Conservation (phyloP, 2,329 filamentous ascomycete species). For the Pyrenochaeta sp. region DNA sequence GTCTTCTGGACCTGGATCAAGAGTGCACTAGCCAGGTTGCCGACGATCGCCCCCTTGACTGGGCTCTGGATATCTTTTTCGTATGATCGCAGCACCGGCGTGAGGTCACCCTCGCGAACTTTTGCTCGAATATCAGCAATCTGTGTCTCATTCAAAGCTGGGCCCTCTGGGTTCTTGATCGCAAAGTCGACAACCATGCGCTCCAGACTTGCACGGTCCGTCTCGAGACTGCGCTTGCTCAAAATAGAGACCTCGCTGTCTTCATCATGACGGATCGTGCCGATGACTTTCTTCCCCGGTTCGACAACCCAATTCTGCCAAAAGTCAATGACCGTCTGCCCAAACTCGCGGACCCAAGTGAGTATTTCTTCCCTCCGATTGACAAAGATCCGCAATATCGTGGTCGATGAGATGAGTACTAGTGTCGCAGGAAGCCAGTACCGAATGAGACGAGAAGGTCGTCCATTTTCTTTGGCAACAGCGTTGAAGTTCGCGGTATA, state of each 20-base stretch:
- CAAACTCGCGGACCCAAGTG: constrained; percentile 81
- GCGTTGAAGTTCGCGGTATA: constrained; percentile 67
- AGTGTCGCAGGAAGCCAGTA: constrained; percentile 86
- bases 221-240: constrained; percentile 89
- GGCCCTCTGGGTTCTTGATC: constrained; percentile 76
- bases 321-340: constrained; percentile 83
- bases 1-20: constrained; percentile 98
- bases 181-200: constrained; percentile 99
- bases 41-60: constrained; percentile 81
- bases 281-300: constrained; percentile 81
- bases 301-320: constrained; percentile 97
- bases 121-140: constrained; percentile 78
- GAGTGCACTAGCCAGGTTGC: constrained; percentile 87
- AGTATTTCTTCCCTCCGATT: constrained; percentile 79
- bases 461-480: constrained; percentile 72
- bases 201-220: constrained; percentile 90
- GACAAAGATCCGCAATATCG: constrained; percentile 79
- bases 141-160: constrained; percentile 71
- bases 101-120: constrained; percentile 91
- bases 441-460: constrained; percentile 76
- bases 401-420: constrained; percentile 80
- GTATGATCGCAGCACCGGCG: constrained; percentile 88
- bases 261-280: constrained; percentile 91
- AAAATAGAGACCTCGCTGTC: constrained; percentile 95
- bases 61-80: constrained; percentile 87